A percentile compares a stretch with the other conserved stretches of the same genome.
Conservation (phyloP, 345 rosid genomes). For the Raphanus raphanistrum region DNA sequence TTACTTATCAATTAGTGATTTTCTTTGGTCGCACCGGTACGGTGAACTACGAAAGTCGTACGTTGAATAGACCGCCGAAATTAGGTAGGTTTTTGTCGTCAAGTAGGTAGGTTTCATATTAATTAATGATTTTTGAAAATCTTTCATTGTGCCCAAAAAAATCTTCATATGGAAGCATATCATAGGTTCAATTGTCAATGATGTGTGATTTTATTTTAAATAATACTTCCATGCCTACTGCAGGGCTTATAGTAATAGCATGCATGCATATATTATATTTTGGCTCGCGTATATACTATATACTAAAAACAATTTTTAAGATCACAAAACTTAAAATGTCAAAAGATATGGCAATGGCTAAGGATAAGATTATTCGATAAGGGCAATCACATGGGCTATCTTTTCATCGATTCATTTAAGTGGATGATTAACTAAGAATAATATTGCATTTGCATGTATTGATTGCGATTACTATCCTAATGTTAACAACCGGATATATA, state of each 20-base stretch:
- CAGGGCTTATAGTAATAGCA: not conserved
- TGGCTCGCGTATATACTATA: not conserved
- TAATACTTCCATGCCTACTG: not conserved
- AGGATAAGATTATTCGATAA: not conserved
- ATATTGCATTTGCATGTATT: not conserved
- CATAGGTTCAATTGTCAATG: not conserved
- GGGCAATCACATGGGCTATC: conserved; percentile 11
- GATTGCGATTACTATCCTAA: not conserved
- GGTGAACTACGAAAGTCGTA: not conserved
- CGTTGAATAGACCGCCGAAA: not conserved
- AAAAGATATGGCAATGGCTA: not conserved
- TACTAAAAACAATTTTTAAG: not conserved
- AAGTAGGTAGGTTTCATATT: not conserved
- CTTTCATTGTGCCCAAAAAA: not conserved
- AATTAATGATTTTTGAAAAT: conserved; percentile 14
- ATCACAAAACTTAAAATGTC: not conserved
- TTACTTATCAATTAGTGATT: not conserved
- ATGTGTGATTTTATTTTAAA: not conserved
- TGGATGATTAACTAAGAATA: not conserved
- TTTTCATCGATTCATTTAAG: not conserved
- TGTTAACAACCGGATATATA: conserved; percentile 10
- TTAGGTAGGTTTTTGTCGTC: not conserved
- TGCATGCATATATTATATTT: not conserved
- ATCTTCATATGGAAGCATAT: not conserved
- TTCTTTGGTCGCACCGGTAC: not conserved